A percentile compares a stretch with the other conserved stretches of the same genome.
These are phyloP conservation scores for Paramyrothecium roridum DNA, from an alignment of 2,329 filamentous ascomycete genomes.

Conservation along the genomic window DNA sequence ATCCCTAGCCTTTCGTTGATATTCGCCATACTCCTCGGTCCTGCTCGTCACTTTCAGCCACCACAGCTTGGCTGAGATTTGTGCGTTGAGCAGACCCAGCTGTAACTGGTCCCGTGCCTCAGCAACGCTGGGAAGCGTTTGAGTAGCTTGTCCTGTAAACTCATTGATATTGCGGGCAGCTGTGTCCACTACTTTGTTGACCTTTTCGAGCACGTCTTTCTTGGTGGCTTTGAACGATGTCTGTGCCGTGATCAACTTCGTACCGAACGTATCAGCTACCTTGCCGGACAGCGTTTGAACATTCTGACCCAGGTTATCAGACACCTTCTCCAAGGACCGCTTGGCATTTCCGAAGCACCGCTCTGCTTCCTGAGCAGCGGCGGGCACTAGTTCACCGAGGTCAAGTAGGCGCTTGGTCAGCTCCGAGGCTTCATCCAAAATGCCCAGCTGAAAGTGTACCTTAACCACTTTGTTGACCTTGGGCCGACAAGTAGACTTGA, in stretches of 20 bases:
- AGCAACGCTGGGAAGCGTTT: conserved; percentile 14
- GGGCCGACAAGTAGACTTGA: conserved; percentile 57
- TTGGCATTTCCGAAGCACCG: conserved; percentile 30
- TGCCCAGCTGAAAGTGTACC: conserved; percentile 54
- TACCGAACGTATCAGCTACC: conserved; percentile 16
- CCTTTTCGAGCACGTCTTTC: conserved; percentile 10
- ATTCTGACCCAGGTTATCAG: conserved; percentile 17
- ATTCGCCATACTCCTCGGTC: conserved; percentile 40
- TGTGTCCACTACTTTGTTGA: conserved; percentile 11
- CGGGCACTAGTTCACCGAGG: conserved; percentile 35
- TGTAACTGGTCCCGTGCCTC: conserved; percentile 36
- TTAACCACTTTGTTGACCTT: conserved; percentile 59
- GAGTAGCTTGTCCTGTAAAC: conserved; percentile 11
- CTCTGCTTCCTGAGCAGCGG: conserved; percentile 35
- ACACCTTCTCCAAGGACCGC: conserved; percentile 25
- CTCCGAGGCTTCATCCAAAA: conserved; percentile 41
- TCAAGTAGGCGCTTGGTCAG: conserved; percentile 39
- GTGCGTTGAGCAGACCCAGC: conserved; percentile 47
- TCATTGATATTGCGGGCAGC: conserved; percentile 13
- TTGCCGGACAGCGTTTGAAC: conserved; percentile 23
- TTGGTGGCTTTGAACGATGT: conserved; percentile 16
- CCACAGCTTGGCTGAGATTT: conserved; percentile 53
- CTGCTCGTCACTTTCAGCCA: conserved; percentile 54
- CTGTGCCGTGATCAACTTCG: conserved; percentile 15
- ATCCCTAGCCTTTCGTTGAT: conserved; percentile 42